Base-by-base conservation (phyloP, 2,329 filamentous ascomycete genomes). In the Acrocalymma vagum region DNA sequence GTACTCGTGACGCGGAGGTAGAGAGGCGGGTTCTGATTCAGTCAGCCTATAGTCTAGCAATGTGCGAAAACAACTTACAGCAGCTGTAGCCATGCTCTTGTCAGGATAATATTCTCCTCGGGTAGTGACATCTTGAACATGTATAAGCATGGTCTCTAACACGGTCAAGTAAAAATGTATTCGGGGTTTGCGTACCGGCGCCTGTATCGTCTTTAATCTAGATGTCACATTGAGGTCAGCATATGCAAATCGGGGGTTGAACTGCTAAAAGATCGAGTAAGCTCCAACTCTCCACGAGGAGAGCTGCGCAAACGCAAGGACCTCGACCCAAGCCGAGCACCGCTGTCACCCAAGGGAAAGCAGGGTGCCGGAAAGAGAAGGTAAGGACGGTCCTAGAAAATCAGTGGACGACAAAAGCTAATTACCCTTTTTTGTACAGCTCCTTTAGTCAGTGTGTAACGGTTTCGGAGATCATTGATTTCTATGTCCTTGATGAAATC, bases 171-270 rank as follows among this genome's bases (percentile, higher is more conserved):
- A n/a, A n/a, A 15, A 78, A 83, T 65, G 85, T 50, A 27, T 84
- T 84, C 40, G 81, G 81, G 59, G 94, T 88, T 83, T 81, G 78
- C 92, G 86, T 99, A 99, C 94, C 94, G 82, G 94, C 93, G 82
- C 94, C 94, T 86, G 93, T 97, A 67, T 96, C 90, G 79, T 96
- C 93, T 87, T 96, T 95, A 67, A 99, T 99, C 94, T 99, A 92
- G 65, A 88, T 88, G 75, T 84, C 85, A 94, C 81, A 86, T 76
- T 76, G 81, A 86, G 84, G 92, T 96, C 85, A 97, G 92, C 90
- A 94, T 84, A 85, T 90, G 88, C 83, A 86, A 89, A 84, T 84
- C 84, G 86, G 83, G 60, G 58, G 53, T 58, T 62, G 62, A 65
- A 62, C 62, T 62, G 66, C 67, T 71, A 70, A 49, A 70, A 62